These are phyloP conservation scores for Ilyonectria destructans DNA, from an alignment of 2,329 filamentous ascomycete genomes.

Conservation along the genomic window DNA sequence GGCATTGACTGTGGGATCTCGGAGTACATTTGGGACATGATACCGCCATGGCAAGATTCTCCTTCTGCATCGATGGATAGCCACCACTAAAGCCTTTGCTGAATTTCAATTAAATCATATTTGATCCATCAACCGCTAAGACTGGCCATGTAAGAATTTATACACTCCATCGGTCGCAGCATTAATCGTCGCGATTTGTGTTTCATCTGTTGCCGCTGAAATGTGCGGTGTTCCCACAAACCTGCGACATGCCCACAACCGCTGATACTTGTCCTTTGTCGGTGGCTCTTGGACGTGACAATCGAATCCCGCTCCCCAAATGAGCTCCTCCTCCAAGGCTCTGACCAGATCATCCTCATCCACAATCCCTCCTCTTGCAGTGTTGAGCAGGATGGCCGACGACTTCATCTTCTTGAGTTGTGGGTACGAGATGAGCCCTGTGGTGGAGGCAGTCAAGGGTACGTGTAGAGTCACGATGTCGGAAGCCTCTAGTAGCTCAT, in stretches of 20 bases:
- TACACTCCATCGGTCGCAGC: neutral
- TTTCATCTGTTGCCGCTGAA: slow-evolving; percentile 58
- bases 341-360: slow-evolving; percentile 53
- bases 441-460: slow-evolving; percentile 50
- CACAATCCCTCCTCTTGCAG: slow-evolving; percentile 57
- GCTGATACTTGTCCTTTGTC: slow-evolving; percentile 49
- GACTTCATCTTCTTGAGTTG: slow-evolving; percentile 54
- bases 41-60: neutral
- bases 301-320: slow-evolving; percentile 57
- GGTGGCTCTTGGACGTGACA: slow-evolving; percentile 56
- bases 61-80: neutral
- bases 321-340: slow-evolving; percentile 50
- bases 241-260: slow-evolving; percentile 50
- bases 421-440: slow-evolving; percentile 49
- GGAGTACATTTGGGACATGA: slow-evolving; percentile 3
- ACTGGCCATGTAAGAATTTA: neutral
- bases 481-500: slow-evolving; percentile 50
- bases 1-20: neutral
- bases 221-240: slow-evolving; percentile 62
- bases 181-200: slow-evolving; percentile 34
- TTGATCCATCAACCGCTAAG: neutral
- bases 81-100: neutral
- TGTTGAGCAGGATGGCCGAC: slow-evolving; percentile 56
- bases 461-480: slow-evolving; percentile 56
- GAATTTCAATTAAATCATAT: neutral